Evolutionary conservation across 2,329 filamentous ascomycete species (phyloP), one percentile per base, ranked within the genome.

Genomic region (Phyllosticta capitalensis): DNA sequence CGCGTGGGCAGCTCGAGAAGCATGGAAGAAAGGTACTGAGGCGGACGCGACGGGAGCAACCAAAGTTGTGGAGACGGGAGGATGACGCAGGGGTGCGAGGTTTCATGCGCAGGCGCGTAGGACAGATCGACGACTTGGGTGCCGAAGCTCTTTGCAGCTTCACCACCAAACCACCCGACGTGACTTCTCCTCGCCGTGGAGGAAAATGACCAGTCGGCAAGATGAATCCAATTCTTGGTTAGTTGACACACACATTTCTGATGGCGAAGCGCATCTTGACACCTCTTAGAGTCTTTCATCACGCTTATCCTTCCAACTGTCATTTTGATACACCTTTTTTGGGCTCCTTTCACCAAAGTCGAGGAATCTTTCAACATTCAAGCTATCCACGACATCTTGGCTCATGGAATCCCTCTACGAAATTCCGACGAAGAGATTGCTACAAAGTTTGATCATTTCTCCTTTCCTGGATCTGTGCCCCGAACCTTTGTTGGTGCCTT

Each of bases 351-450:
- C 76, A 96, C 92, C 60, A 99, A 99, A 74, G 94, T 99, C 61
- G 94, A 99, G 73, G 94, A 99, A 74, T 97, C 92, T 0, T 97
- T 99, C 82, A 96, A 96, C 72, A 84, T 97, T 61, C 94, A 99
- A 73, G 94, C 94, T 5, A 83, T 86, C 2, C 94, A 97, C 73
- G 94, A 99, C 72, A 87, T 99, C 38, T 74, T 96, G 61, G 81
- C 83, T 45, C 90, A 94, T 71, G 91, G 91, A 22, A 84, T 89
- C 1, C 89, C 90, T 0, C 80, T 78, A 1, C 70, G 74, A 20
- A 78, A 86, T 65, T 71, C 81, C 17, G 69, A 76, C 56, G 71
- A 78, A 12, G 81, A 78, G 48, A 75, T 94, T 17, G 79, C 78
- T 17, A 69, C 78, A 3, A 76, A 83, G 55, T 99, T 95, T 76